A percentile compares a stretch with the other conserved stretches of the same genome.
phyloP scores from a whole-genome alignment of 2,329 filamentous ascomycete species.

The Neofusicoccum sp. region DNA sequence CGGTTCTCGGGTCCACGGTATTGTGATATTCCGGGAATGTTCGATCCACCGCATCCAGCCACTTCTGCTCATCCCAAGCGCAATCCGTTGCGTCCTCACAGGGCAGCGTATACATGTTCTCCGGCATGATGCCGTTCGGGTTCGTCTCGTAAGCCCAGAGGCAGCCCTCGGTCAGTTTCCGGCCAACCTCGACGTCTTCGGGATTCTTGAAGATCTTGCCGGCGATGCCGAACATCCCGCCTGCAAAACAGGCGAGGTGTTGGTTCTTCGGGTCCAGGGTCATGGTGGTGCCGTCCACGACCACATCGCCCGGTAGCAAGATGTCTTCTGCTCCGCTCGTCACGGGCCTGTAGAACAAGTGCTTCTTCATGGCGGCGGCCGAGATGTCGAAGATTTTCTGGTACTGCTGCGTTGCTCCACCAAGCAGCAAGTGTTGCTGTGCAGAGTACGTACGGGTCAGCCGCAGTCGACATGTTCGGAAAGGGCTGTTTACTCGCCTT shows the following conservation, averaged over 20 bases:
- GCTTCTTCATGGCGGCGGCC: conserved; percentile 42
- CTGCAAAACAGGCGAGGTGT: conserved; percentile 56
- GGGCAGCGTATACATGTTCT: conserved; percentile 53
- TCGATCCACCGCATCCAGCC: conserved; percentile 41
- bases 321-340: conserved; percentile 29
- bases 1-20: background rate
- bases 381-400: conserved; percentile 57
- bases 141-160: conserved; percentile 61
- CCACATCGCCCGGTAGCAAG: conserved; percentile 36
- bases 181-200: conserved; percentile 54
- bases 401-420: conserved; percentile 47
- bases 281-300: conserved; percentile 15
- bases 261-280: conserved; percentile 24
- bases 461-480: no score
- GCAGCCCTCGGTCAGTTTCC: conserved; percentile 59
- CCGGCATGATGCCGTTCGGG: conserved; percentile 61
- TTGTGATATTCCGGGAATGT: no score
- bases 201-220: conserved; percentile 55
- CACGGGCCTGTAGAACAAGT: conserved; percentile 50
- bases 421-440: conserved; percentile 41
- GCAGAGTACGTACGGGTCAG: conserved; percentile 31
- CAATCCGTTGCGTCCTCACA: conserved; percentile 46
- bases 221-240: conserved; percentile 62
- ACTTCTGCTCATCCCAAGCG: conserved; percentile 54
- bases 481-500: no score